These are phyloP conservation scores for Gorgonomyces haynaldii DNA, from an alignment of 192 early-diverging fungal species.

Conservation along the genomic window DNA sequence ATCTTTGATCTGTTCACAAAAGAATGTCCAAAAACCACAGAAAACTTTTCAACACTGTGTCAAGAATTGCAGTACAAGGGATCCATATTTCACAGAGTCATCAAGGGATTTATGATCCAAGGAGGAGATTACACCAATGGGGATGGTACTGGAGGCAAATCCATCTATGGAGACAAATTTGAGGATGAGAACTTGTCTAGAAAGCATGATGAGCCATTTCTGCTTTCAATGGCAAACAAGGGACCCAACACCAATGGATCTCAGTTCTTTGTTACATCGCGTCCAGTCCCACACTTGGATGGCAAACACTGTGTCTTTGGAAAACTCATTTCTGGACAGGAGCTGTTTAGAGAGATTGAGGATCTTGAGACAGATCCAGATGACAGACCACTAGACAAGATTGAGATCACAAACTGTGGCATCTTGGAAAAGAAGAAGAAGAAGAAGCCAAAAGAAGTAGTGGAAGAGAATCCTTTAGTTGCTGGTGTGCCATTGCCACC, in stretches of 20 bases:
- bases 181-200: conserved; percentile 43
- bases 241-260: conserved; percentile 65
- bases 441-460: neutral
- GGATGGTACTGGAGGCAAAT: conserved; percentile 53
- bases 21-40: conserved; percentile 58
- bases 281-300: conserved; percentile 60
- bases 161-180: conserved; percentile 78
- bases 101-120: conserved; percentile 91
- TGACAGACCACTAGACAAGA: conserved; percentile 62
- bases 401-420: conserved; percentile 77
- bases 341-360: conserved; percentile 69
- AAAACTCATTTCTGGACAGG: conserved; percentile 59
- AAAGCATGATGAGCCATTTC: conserved; percentile 33
- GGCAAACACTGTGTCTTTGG: conserved; percentile 64
- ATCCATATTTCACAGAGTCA: conserved; percentile 55
- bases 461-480: too few species aligned
- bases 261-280: conserved; percentile 83
- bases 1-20: conserved; percentile 50
- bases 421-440: conserved; percentile 49
- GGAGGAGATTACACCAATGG: conserved; percentile 55
- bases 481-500: too few species aligned
- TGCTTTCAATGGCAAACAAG: conserved; percentile 81
- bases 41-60: conserved; percentile 66
- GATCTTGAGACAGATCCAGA: conserved; percentile 63
- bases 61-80: conserved; percentile 65